A percentile compares a stretch with the other conserved stretches of the same genome.
phyloP scores from a whole-genome alignment of 208 protist species.

The Leptomonas pyrrhocoris region DNA sequence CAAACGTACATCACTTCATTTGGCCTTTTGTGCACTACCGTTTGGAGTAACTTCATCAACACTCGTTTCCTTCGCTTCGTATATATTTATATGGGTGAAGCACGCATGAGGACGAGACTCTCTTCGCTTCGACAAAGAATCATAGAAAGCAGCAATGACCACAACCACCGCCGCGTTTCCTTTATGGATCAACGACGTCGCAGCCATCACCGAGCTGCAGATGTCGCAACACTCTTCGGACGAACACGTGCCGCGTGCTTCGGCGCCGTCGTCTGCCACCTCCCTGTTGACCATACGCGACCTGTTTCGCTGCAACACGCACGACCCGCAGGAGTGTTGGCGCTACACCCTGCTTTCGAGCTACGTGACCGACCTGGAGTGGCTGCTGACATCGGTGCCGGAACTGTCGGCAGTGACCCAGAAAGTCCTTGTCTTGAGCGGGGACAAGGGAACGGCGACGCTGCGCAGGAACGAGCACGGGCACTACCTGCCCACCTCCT shows the following conservation, averaged over 20 bases:
- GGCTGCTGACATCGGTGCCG: conserved; percentile 53
- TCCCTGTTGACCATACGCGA: conserved; percentile 38
- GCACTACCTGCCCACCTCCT: conserved; percentile 17
- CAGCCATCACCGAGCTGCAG: conserved; percentile 21
- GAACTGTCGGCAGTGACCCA: conserved; percentile 34
- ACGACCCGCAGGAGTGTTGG: conserved; percentile 55
- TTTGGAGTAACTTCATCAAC: no score
- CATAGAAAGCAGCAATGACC: no score
- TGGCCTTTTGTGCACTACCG: no score
- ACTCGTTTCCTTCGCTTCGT: no score
- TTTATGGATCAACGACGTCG: conserved; percentile 63
- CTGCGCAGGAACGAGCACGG: conserved; percentile 1
- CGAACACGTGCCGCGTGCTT: not conserved
- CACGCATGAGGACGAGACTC: no score
- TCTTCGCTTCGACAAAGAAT: no score
- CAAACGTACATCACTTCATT: no score
- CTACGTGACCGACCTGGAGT: conserved; percentile 77
- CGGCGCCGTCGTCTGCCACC: not conserved
- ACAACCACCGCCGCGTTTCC: conserved; percentile 23
- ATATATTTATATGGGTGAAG: no score
- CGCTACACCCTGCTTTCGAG: conserved; percentile 58
- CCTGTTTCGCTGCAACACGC: conserved; percentile 52
- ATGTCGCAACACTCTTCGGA: not conserved
- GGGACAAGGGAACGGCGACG: conserved; percentile 52
- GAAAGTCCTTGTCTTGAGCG: conserved; percentile 58